These are phyloP conservation scores for Scedosporium aurantiacum DNA, from an alignment of 2,329 filamentous ascomycete genomes.

Conservation along the genomic window DNA sequence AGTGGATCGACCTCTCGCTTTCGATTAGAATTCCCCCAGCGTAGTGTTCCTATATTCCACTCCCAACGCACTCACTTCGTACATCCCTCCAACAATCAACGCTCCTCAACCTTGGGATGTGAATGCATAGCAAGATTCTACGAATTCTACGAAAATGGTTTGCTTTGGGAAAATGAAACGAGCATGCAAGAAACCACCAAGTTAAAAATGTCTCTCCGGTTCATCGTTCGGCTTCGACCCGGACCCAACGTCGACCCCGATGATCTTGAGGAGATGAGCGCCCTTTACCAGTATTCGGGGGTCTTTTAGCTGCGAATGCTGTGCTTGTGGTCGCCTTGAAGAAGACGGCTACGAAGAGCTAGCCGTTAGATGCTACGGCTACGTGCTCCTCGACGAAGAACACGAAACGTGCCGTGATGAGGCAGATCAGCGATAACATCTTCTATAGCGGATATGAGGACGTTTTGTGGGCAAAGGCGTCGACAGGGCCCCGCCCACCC, in stretches of 20 bases:
- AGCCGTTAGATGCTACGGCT: constrained; percentile 15
- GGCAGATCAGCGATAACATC: background rate
- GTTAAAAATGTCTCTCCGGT: background rate
- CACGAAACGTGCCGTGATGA: constrained; percentile 10
- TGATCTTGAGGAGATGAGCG: constrained; percentile 5
- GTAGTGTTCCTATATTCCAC: no score
- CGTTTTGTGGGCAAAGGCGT: constrained; percentile 5
- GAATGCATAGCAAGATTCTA: no score
- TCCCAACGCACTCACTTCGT: no score
- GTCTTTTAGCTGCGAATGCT: constrained; percentile 16
- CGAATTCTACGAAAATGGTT: no score
- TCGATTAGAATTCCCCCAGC: no score
- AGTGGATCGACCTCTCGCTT: no score
- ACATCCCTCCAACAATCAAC: no score
- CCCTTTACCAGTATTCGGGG: constrained; percentile 14
- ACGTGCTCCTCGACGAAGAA: constrained; percentile 15
- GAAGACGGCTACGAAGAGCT: constrained; percentile 15
- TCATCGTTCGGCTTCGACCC: background rate
- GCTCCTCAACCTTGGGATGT: no score
- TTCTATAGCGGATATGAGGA: background rate
- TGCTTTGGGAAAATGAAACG: no score
- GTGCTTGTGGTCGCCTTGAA: constrained; percentile 17
- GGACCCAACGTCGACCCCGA: background rate
- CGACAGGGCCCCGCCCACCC: constrained; percentile 12
- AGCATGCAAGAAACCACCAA: background rate